Evolutionary conservation across 1,284 basidiomycete species (phyloP).

Genomic region (Leccinum fallax): DNA sequence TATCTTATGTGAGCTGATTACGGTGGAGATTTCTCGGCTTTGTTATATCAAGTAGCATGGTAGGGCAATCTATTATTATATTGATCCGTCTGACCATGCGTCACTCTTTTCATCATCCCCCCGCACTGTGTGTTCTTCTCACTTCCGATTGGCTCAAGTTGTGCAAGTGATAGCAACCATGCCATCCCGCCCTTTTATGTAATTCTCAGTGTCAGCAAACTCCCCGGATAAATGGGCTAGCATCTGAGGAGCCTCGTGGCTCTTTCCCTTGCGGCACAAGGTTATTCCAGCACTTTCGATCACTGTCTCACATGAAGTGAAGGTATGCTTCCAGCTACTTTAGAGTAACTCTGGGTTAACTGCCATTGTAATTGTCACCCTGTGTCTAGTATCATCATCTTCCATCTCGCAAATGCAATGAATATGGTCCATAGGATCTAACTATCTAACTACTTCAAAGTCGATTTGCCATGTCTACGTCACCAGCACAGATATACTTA

Average conservation of each 20-base stretch:
- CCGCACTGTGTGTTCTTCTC: neutral
- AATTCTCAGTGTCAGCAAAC: neutral
- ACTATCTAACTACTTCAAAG: neutral
- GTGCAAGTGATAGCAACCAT: neutral
- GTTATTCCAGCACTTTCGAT: conserved; percentile 1
- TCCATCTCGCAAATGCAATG: neutral
- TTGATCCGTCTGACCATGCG: conserved; percentile 1
- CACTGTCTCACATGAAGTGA: neutral
- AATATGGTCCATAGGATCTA: neutral
- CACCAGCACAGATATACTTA: neutral
- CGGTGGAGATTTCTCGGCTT: neutral
- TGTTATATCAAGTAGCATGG: neutral
- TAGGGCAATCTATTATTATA: neutral
- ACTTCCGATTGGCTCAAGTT: neutral
- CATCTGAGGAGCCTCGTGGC: neutral
- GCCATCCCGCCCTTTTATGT: neutral
- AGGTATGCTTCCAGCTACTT: neutral
- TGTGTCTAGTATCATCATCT: neutral
- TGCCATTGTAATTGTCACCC: neutral
- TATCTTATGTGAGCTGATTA: neutral
- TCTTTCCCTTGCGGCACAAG: neutral
- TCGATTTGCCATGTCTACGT: neutral
- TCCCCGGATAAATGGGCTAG: neutral
- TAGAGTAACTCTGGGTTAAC: neutral
- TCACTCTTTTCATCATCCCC: neutral